These are phyloP conservation scores for Diutina ranongensis DNA, from an alignment of 1,139 yeast genomes.

Conservation along the genomic window DNA sequence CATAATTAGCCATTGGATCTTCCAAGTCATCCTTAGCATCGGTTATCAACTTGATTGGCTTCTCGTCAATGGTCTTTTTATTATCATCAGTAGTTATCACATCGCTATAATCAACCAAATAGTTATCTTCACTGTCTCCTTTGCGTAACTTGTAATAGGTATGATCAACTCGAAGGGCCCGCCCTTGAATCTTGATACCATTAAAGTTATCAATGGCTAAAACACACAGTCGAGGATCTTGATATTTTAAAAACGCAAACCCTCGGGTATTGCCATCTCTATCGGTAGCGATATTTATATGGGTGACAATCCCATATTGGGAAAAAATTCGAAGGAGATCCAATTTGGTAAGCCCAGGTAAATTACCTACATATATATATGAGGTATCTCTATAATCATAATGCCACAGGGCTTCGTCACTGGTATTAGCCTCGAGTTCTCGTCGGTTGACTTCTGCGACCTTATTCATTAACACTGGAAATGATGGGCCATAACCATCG, in stretches of 20 bases:
- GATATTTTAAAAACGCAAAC: constrained; percentile 75
- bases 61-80: too few species aligned
- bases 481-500: too few species aligned
- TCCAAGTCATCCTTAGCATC: background rate
- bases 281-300: constrained; percentile 62
- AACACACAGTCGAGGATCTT: constrained; percentile 68
- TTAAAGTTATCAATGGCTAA: constrained; percentile 85
- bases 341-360: constrained; percentile 57
- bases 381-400: constrained; percentile 63
- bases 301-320: constrained; percentile 83
- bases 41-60: background rate
- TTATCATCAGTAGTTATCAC: constrained; percentile 7
- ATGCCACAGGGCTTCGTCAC: constrained; percentile 77
- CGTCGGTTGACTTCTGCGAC: constrained; percentile 52
- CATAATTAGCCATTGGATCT: constrained; percentile 5
- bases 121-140: constrained; percentile 37
- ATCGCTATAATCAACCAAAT: constrained; percentile 21
- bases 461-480: constrained; percentile 20
- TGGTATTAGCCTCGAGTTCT: constrained; percentile 53
- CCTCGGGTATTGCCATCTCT: constrained; percentile 49
- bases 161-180: constrained; percentile 63
- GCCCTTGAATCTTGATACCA: constrained; percentile 53
- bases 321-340: constrained; percentile 74
- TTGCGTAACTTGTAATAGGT: constrained; percentile 48
- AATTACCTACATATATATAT: constrained; percentile 54